These are phyloP conservation scores for Microthlaspi erraticum DNA, from an alignment of 345 rosid genomes.

Conservation along the genomic window DNA sequence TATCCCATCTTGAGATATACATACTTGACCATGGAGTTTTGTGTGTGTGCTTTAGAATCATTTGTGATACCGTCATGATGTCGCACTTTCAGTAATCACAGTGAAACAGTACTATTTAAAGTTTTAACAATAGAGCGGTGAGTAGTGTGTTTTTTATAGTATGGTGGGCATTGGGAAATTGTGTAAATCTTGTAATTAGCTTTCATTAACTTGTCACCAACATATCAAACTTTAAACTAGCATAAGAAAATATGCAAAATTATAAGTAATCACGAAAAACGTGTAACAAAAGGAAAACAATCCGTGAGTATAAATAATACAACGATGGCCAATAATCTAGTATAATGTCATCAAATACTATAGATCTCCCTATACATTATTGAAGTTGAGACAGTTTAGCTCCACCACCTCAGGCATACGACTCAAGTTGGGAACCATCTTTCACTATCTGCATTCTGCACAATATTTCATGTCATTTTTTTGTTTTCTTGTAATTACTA, in stretches of 20 bases:
- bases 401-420: slow-evolving; percentile 25
- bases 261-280: not conserved
- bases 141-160: not conserved
- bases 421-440: slow-evolving; percentile 32
- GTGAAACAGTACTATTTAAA: not conserved
- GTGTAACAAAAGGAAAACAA: not conserved
- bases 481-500: slow-evolving; percentile 14
- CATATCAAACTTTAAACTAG: not conserved
- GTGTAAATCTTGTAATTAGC: not conserved
- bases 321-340: not conserved
- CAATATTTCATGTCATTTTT: slow-evolving; percentile 35
- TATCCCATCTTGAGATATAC: not conserved
- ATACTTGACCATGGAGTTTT: not conserved
- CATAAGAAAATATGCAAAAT: not conserved
- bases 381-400: slow-evolving; percentile 24
- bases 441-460: slow-evolving; percentile 24
- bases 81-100: not conserved
- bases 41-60: not conserved
- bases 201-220: not conserved
- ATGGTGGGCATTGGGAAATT: not conserved
- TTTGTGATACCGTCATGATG: not conserved
- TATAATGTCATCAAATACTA: slow-evolving; percentile 2
- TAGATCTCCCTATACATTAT: slow-evolving; percentile 26
- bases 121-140: not conserved
- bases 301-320: not conserved